Conservation (phyloP, 148 eudicot genomes). For the Limonium bicolor region DNA sequence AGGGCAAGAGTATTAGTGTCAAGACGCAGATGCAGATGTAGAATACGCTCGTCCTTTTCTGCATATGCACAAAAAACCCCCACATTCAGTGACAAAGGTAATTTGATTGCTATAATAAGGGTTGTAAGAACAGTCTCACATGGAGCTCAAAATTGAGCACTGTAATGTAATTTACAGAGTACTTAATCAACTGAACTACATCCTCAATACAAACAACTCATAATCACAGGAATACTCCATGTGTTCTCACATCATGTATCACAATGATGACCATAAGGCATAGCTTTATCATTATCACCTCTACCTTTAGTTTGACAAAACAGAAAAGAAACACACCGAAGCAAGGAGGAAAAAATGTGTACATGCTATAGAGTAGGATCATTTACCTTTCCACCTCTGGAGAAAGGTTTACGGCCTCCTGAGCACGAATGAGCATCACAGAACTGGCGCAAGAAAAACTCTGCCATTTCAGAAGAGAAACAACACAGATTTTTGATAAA, state of each 20-base stretch:
- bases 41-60: conserved; percentile 59
- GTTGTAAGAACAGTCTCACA: background rate
- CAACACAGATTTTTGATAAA: no score
- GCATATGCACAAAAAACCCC: conserved; percentile 14
- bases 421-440: conserved; percentile 87
- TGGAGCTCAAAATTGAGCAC: no score
- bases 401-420: conserved; percentile 58
- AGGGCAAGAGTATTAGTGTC: conserved; percentile 57
- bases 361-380: background rate
- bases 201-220: background rate
- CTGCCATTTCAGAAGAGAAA: conserved; percentile 16
- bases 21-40: conserved; percentile 51
- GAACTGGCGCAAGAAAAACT: conserved; percentile 70
- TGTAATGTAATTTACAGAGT: no score
- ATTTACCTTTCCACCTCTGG: conserved; percentile 67
- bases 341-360: background rate
- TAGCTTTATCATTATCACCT: no score
- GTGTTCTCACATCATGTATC: background rate
- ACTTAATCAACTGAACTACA: background rate
- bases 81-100: background rate
- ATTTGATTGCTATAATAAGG: background rate
- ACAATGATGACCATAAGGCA: no score
- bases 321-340: background rate
- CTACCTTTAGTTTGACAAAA: no score
- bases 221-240: no score